Evolutionary conservation across 2,329 filamentous ascomycete species (phyloP), one percentile per base, ranked within the genome.

Genomic region (Didymella glomerata): DNA sequence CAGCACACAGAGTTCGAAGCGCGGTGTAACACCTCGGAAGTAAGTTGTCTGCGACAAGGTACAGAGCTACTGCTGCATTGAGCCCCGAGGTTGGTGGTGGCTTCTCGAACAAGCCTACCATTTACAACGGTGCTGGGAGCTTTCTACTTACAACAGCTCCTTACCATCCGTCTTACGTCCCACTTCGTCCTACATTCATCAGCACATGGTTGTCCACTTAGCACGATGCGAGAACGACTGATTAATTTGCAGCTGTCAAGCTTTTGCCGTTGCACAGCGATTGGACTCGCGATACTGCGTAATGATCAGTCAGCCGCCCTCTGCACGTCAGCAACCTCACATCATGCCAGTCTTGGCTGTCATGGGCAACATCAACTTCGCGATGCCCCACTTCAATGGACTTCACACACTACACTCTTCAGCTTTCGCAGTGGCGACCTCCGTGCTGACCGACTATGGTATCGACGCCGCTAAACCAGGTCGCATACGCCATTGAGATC

Each of bases 401-500:
- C 14, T 38, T 46, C 4, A n/a, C 22, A 27, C n/a, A 38, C 30
- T 22, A 27, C 16, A 22, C 41, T 25, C 14, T 27, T 14, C 22
- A 48, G 22, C 16, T 27, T 16, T 34, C 27, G 16, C n/a, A 24
- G 48, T 51, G 27, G 27, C 48, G 9, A 5, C 7, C 1, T 2
- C 13, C 6, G 18, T 18, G n/a, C 32, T 53, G 24, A 24, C 22
- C 24, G 16, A 32, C 34, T 30, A 57, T 60, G 61, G 34, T 54
- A 45, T 36, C n/a, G 20, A 36, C 28, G 24, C 24, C 40, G 22
- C 38, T 58, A 51, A 32, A 38, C 18, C 14, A 28, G 34, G 27
- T 60, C 14, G 67, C 68, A 14, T 57, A 67, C 5, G 68, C 65
- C 9, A 65, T 72, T 4, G 70, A 73, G 48, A 66, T 72, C 9